Base-by-base conservation (phyloP, 192 early-diverging fungal species). In the Kickxella alabastrina region DNA sequence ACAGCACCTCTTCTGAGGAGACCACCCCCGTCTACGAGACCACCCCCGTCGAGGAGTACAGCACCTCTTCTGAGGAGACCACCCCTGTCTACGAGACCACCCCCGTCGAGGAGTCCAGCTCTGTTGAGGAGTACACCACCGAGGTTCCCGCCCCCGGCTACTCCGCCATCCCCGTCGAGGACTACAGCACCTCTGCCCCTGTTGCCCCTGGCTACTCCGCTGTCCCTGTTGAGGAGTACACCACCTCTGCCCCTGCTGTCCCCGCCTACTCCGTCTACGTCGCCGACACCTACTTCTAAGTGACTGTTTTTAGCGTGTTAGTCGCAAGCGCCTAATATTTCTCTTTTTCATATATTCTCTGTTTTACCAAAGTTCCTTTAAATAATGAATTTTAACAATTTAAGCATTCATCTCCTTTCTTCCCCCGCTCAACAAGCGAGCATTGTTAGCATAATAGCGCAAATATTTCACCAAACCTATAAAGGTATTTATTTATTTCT, bases 221-320 rank as follows among this genome's bases (percentile, higher is more conserved):
- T n/a, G 28, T 32, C 3, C 46, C 46, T 23, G 26, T 28, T 15
- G 31, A 29, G n/a, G 0, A 1, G 15, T 28, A 24, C 27, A 15
- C 4, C n/a, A 34, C 29, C 46, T 31, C 27, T 23, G 43, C 32
- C 54, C 25, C 46, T 19, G 31, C 21, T 5, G 6, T 6, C 49
- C 36, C 40, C 39, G 18, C 12, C 41, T 44, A 44, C 52, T 44
- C 52, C 31, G 53, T 45, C 57, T 68, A 68, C 46, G 57, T 57
- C 44, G 48, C 49, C 47, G 40, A 42, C 42, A 48, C 22, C 54
- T 60, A 52, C 68, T 55, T 38, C 68, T 71, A 64, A 64, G 68
- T 47, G 44, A 29, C 21, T 51, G 23, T 25, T 13, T 22, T 10
- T 31, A 37, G 32, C 43, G 49, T 24, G 34, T 29, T 62, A 43